Conservation (phyloP, 345 rosid genomes). For the Dovyalis caffra region DNA sequence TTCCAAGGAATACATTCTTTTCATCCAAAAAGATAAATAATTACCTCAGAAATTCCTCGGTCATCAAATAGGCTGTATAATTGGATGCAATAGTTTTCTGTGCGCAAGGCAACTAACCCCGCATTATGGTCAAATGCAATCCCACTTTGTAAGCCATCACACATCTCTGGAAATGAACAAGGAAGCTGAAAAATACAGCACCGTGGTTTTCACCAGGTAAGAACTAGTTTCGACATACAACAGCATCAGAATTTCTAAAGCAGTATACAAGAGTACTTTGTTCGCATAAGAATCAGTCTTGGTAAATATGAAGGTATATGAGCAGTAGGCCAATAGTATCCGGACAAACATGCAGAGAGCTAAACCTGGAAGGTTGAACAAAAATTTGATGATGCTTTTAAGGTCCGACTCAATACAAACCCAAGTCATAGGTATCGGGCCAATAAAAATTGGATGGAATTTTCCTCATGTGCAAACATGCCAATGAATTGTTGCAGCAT, state of each 20-base stretch:
- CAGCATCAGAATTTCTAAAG: neutral
- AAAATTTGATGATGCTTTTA: neutral
- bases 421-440: neutral
- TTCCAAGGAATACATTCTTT: neutral
- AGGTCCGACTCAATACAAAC: neutral
- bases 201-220: neutral
- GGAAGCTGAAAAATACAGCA: constrained; percentile 59
- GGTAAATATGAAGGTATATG: neutral
- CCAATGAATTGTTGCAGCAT: neutral
- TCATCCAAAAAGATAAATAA: neutral
- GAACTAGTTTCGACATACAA: neutral
- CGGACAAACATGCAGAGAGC: neutral
- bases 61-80: constrained; percentile 82
- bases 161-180: constrained; percentile 53
- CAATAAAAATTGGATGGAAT: neutral
- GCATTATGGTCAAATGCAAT: constrained; percentile 63
- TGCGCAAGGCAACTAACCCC: constrained; percentile 74
- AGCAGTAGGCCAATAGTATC: neutral
- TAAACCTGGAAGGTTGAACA: neutral
- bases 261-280: neutral
- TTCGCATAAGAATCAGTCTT: neutral
- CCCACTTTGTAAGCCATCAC: constrained; percentile 43
- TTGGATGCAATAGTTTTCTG: constrained; percentile 80
- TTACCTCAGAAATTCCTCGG: constrained; percentile 81
- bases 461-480: neutral